Conservation (phyloP, 345 rosid species). For the Citropsis articulata region DNA sequence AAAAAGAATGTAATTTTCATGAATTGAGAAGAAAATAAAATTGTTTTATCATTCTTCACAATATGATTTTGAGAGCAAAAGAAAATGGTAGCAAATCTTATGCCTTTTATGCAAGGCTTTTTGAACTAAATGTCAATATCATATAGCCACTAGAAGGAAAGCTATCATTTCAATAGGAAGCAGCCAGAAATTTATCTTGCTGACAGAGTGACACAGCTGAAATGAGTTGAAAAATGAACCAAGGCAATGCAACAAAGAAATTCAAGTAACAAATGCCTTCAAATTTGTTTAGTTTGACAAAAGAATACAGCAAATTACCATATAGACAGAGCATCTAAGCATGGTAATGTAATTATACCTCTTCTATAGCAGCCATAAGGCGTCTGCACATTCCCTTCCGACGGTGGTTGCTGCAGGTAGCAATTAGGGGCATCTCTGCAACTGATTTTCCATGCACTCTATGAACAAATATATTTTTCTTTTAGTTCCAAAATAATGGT, state of each 20-base stretch:
- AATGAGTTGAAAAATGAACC: not conserved
- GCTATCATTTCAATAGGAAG: not conserved
- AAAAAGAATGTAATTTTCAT: not conserved
- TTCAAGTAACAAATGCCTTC: not conserved
- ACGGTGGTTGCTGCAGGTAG: slow-evolving; percentile 84
- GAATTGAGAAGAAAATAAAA: not conserved
- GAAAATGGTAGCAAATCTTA: not conserved
- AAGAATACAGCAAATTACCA: not conserved
- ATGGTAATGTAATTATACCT: slow-evolving; percentile 41
- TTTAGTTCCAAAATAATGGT: slow-evolving; percentile 6
- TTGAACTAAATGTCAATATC: not conserved
- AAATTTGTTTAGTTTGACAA: not conserved
- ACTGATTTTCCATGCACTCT: slow-evolving; percentile 81
- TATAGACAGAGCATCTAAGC: not conserved
- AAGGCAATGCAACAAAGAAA: not conserved
- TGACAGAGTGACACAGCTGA: not conserved
- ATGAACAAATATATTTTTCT: slow-evolving; percentile 16
- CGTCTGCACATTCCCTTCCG: slow-evolving; percentile 92
- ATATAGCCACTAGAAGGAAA: not conserved
- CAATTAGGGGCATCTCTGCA: slow-evolving; percentile 98
- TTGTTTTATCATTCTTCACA: not conserved
- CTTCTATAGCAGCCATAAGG: slow-evolving; percentile 74
- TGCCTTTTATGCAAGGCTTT: not conserved
- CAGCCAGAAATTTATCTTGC: not conserved
- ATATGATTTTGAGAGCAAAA: not conserved